These are phyloP conservation scores for Endoconidiophora laricicola DNA, from an alignment of 2,329 filamentous ascomycete species.

Conservation along the genomic window DNA sequence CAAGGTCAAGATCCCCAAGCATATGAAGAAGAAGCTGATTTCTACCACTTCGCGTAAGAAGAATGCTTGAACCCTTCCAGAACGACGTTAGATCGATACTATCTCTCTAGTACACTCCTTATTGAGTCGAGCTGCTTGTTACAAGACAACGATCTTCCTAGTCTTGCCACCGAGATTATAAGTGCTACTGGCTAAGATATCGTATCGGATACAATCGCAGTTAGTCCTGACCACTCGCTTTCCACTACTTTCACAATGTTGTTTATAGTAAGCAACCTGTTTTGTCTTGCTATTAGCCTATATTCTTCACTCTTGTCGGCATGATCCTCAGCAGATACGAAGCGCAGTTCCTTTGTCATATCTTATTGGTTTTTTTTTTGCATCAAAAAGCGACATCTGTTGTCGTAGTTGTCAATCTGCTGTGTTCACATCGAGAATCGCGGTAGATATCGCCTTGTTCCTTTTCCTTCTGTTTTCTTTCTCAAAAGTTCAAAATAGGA, in stretches of 20 bases:
- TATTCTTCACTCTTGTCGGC: neutral
- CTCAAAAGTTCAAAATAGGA: conserved; percentile 2
- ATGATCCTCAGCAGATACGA: neutral
- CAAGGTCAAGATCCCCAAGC: conserved; percentile 91
- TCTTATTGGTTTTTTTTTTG: neutral
- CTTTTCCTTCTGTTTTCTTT: neutral
- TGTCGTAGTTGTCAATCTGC: neutral
- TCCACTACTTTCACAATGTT: too few species aligned
- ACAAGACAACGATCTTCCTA: too few species aligned
- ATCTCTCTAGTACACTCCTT: too few species aligned
- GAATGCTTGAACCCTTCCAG: conserved; percentile 22
- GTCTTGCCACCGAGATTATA: too few species aligned
- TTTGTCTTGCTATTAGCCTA: too few species aligned
- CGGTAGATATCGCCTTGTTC: too few species aligned
- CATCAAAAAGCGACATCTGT: neutral
- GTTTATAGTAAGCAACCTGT: too few species aligned
- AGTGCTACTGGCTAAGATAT: too few species aligned
- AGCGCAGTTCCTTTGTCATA: neutral
- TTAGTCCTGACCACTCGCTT: too few species aligned
- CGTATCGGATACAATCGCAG: too few species aligned
- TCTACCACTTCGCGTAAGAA: conserved; percentile 44
- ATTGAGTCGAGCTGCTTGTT: too few species aligned
- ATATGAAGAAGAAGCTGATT: conserved; percentile 80
- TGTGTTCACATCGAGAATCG: neutral
- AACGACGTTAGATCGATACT: too few species aligned